Conservation (phyloP, 345 rosid species). For the Murraya koenigii region DNA sequence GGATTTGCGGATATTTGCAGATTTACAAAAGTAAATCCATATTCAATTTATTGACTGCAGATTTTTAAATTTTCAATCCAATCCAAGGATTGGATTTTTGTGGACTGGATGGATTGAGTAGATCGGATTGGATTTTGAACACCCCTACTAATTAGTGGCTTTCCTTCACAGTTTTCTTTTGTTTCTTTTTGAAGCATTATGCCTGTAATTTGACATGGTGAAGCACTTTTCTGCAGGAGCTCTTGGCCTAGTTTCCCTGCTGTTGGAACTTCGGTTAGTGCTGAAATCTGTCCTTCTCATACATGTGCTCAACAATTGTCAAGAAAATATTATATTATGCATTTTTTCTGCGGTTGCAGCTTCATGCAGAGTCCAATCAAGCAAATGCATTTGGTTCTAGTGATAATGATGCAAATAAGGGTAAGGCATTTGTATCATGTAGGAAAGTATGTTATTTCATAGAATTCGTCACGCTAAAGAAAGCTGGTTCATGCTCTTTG, state of each 20-base stretch:
- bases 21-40: too few species aligned
- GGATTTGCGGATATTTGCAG: too few species aligned
- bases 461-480: not conserved
- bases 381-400: constrained; percentile 21
- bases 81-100: too few species aligned
- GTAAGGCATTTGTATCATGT: constrained; percentile 14
- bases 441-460: not conserved
- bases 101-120: too few species aligned
- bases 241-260: constrained; percentile 50
- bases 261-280: constrained; percentile 34
- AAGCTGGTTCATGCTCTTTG: not conserved
- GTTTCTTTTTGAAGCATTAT: not conserved
- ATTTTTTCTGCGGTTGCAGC: constrained; percentile 19
- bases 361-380: constrained; percentile 24
- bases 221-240: constrained; percentile 33
- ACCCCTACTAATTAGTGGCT: too few species aligned
- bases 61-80: too few species aligned
- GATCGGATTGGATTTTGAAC: too few species aligned
- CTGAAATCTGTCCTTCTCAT: not conserved
- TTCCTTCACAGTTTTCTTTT: not conserved
- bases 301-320: not conserved
- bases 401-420: constrained; percentile 22
- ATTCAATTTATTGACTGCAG: too few species aligned
- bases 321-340: not conserved
- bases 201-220: constrained; percentile 4